Conservation (phyloP, 23 red algal genomes). For the Chondrus crispus region DNA sequence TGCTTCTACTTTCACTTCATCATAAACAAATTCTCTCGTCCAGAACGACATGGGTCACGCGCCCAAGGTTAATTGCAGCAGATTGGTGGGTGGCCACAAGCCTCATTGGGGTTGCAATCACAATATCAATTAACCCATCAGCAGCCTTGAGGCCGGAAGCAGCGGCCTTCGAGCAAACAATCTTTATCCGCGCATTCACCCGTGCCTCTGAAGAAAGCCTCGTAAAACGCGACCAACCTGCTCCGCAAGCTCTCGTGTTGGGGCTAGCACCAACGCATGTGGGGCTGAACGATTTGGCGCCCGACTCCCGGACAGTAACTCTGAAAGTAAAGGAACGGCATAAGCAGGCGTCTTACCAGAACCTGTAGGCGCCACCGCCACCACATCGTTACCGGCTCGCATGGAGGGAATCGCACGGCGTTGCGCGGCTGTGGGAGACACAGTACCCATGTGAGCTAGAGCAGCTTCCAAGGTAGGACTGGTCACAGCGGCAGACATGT, state of each 20-base stretch:
- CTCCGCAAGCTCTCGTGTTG: slow-evolving; percentile 91
- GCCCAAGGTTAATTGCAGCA: background rate
- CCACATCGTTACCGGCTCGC: slow-evolving; percentile 54
- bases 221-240: slow-evolving; percentile 79
- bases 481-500: background rate
- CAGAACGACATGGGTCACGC: slow-evolving; percentile 57
- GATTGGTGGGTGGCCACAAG: slow-evolving; percentile 73
- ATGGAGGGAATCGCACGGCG: slow-evolving; percentile 65
- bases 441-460: background rate
- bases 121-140: slow-evolving; percentile 62
- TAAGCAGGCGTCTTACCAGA: slow-evolving; percentile 97
- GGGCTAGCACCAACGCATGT: slow-evolving; percentile 74
- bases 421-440: slow-evolving; percentile 63
- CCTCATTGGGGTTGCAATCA: slow-evolving; percentile 78
- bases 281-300: background rate
- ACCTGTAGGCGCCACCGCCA: slow-evolving; percentile 86
- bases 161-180: slow-evolving; percentile 72
- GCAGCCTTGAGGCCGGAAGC: slow-evolving; percentile 57
- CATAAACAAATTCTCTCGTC: slow-evolving; percentile 66
- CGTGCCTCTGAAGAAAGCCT: slow-evolving; percentile 60
- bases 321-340: slow-evolving; percentile 71
- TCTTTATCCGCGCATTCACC: slow-evolving; percentile 69
- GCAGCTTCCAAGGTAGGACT: background rate
- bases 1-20: slow-evolving; percentile 33
- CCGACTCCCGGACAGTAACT: slow-evolving; percentile 37